These are phyloP conservation scores for Picea engelmannii DNA, from an alignment of 83 land plant genomes.

Conservation along the genomic window DNA sequence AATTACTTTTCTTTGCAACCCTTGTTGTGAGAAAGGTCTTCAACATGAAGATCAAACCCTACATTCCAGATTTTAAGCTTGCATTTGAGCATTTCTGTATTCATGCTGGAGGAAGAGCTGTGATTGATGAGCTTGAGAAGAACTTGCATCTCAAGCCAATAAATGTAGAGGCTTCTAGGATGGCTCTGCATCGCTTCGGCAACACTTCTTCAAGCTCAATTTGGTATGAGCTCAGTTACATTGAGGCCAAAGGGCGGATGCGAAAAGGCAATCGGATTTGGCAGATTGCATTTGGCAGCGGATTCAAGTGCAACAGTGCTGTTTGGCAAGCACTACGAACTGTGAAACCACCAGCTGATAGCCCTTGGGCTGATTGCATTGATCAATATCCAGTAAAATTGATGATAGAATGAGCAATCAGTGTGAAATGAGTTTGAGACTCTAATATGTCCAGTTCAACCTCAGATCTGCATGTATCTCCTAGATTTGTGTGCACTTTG, in stretches of 20 bases:
- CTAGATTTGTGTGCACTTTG: neutral
- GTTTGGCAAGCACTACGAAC: constrained; percentile 50
- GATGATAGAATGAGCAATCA: neutral
- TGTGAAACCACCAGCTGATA: constrained; percentile 20
- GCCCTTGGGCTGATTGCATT: constrained; percentile 45
- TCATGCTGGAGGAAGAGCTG: constrained; percentile 25
- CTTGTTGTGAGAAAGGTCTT: constrained; percentile 15
- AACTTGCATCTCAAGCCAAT: constrained; percentile 14
- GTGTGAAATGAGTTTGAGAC: neutral
- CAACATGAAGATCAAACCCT: constrained; percentile 15
- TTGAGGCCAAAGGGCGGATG: constrained; percentile 28
- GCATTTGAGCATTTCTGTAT: constrained; percentile 35
- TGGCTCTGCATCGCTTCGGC: constrained; percentile 30
- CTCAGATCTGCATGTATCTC: neutral
- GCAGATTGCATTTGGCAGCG: constrained; percentile 30
- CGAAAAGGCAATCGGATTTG: constrained; percentile 23
- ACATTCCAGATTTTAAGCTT: constrained; percentile 25
- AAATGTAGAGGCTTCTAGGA: constrained; percentile 29
- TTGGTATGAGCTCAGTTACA: constrained; percentile 28
- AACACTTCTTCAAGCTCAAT: constrained; percentile 27
- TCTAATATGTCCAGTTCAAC: neutral
- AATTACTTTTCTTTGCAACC: constrained; percentile 20
- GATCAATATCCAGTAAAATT: constrained; percentile 38
- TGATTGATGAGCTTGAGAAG: constrained; percentile 31
- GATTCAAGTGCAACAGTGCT: constrained; percentile 59